phyloP scores from a whole-genome alignment of 306 rosid species.

The Vachellia pachyceras region DNA sequence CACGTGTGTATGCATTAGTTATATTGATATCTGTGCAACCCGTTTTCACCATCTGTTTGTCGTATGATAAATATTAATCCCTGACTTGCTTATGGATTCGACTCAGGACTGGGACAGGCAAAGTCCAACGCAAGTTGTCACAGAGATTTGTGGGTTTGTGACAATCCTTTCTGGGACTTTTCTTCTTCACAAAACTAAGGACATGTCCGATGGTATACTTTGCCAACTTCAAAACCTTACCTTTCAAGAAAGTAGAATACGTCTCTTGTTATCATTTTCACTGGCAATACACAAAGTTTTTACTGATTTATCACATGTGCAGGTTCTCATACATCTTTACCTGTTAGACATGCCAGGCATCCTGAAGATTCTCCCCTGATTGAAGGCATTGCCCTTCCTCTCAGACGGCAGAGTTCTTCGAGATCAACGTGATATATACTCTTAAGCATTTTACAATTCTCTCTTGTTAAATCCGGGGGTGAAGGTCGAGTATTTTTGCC shows the following conservation, averaged over 20 bases:
- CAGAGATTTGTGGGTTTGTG: constrained; percentile 98
- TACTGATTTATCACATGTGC: constrained; percentile 29
- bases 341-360: constrained; percentile 71
- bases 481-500: constrained; percentile 48
- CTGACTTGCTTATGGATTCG: constrained; percentile 37
- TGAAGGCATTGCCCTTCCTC: constrained; percentile 87
- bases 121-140: constrained; percentile 97
- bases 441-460: constrained; percentile 31
- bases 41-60: constrained; percentile 23
- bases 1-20: constrained; percentile 13
- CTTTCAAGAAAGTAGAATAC: neutral
- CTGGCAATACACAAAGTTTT: constrained; percentile 22
- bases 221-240: neutral
- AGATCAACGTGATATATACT: constrained; percentile 58
- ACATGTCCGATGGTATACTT: constrained; percentile 86
- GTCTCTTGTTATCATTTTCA: neutral
- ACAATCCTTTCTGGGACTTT: constrained; percentile 99
- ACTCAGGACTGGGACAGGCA: constrained; percentile 99
- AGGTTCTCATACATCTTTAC: constrained; percentile 56
- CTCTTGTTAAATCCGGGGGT: constrained; percentile 39
- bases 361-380: constrained; percentile 72
- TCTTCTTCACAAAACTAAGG: constrained; percentile 99
- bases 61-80: constrained; percentile 29
- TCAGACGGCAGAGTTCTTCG: constrained; percentile 79
- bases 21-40: constrained; percentile 19